Base-by-base conservation (phyloP, 2,329 filamentous ascomycete genomes). In the Colletotrichum somersetense region DNA sequence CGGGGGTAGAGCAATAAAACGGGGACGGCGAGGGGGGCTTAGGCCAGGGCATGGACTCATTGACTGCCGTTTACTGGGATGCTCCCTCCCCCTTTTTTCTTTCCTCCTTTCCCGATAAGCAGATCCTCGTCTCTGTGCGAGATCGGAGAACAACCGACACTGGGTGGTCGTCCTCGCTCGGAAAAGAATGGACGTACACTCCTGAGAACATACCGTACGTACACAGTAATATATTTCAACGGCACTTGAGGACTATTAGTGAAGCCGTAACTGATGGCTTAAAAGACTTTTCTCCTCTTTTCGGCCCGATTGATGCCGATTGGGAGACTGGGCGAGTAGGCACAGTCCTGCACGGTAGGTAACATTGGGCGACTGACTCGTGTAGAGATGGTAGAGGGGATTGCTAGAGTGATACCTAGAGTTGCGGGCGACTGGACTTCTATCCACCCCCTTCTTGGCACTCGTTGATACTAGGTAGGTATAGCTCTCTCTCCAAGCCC, bases 321-420 rank as follows among this genome's bases (percentile, higher is more conserved):
- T 8, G 14, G 20, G 23, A 7, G 10, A 14, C 23, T 26, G 5
- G 10, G 30, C 12, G 7, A 6, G 16, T 42, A 26, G 26, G 26
- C 3, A 44, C 23, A 44, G 40, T 20, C 11, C 11, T 12, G 11
- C 23, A 59, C 57, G 12, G 20, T 30, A 20, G 14, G 14, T 16
- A 10, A 42, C 30, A 18, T 18, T 14, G 20, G 4, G 69, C 11
- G 50, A 64, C 52, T 72, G 69, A 72, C 69, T 72, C 69, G 66
- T 30, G 50, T 48, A 66, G 59, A 72, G 69, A 72, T 72, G 69
- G 64, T 44, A 46, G 66, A 69, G 69, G 69, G 23, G 59, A 50
- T 48, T 58, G 42, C 20, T 55, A 30, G 35, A 35, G 35, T 26
- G 46, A 42, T 62, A 26, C 26, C 26, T 26, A 53, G 42, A 67